Percentiles rank a stretch among this genome's conserved stretches.
phyloP scores from a whole-genome alignment of 495 filamentous ascomycete species.

The Hypoxylon fuscum region DNA sequence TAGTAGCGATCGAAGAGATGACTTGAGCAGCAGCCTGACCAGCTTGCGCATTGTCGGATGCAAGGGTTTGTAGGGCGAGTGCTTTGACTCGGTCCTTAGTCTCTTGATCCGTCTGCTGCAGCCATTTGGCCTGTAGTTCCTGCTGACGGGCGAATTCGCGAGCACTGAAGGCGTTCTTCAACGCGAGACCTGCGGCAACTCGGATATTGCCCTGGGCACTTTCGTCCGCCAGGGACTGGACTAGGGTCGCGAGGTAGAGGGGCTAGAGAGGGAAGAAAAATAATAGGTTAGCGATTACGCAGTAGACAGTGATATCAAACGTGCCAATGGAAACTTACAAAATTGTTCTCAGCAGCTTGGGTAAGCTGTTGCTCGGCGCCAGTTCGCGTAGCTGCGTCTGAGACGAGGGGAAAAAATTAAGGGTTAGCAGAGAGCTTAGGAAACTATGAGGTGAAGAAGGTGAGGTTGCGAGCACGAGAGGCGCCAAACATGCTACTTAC shows the following conservation, averaged over 20 bases:
- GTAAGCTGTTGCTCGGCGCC: conserved; percentile 93
- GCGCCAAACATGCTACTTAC: conserved; percentile 59
- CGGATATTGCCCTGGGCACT: conserved; percentile 81
- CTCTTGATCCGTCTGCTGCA: conserved; percentile 75
- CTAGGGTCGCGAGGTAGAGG: conserved; percentile 88
- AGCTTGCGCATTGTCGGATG: conserved; percentile 77
- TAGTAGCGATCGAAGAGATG: conserved; percentile 91
- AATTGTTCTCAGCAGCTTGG: conserved; percentile 91
- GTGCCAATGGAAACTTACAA: conserved; percentile 70
- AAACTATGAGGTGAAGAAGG: conserved; percentile 34
- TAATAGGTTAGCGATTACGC: conserved; percentile 27
- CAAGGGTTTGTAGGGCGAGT: conserved; percentile 84
- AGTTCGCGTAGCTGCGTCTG: conserved; percentile 89
- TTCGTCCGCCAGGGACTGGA: conserved; percentile 93
- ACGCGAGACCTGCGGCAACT: conserved; percentile 90
- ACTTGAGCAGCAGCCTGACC: conserved; percentile 93
- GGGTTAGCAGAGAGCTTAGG: conserved; percentile 24
- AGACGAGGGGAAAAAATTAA: conserved; percentile 37
- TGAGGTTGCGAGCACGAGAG: conserved; percentile 27
- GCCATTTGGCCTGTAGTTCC: conserved; percentile 91
- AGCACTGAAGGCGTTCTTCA: conserved; percentile 96
- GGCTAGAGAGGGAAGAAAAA: conserved; percentile 64
- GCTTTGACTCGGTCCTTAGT: conserved; percentile 88
- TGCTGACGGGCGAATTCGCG: conserved; percentile 87
- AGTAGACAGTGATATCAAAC: conserved; percentile 26